phyloP scores from a whole-genome alignment of 257 asterid genomes.

The Primulina huaijiensis region DNA sequence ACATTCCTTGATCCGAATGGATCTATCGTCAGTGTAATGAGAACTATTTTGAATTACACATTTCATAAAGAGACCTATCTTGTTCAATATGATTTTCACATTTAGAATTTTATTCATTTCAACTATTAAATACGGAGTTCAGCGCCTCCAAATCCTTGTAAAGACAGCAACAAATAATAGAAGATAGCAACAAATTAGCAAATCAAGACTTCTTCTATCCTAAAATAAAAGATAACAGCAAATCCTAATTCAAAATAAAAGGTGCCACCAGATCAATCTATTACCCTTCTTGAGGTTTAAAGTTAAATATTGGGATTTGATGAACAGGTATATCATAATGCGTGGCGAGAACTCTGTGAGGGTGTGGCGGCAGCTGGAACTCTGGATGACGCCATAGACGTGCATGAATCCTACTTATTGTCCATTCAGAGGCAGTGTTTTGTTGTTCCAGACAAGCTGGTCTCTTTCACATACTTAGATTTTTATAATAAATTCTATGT shows the following conservation, averaged over 20 bases:
- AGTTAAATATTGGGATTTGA: neutral
- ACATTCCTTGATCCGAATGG: conserved; percentile 11
- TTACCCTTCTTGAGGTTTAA: neutral
- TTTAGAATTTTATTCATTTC: neutral
- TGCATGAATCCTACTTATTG: conserved; percentile 81
- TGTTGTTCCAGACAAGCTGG: conserved; percentile 97
- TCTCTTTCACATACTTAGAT: conserved; percentile 28
- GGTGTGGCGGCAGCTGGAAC: conserved; percentile 85
- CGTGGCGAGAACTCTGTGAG: conserved; percentile 96
- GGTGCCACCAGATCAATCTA: neutral
- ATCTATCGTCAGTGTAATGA: conserved; percentile 1
- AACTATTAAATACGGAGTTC: neutral
- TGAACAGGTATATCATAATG: conserved; percentile 88
- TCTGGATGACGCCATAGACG: conserved; percentile 91
- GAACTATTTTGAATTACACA: neutral
- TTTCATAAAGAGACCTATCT: neutral
- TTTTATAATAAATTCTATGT: conserved; percentile 8
- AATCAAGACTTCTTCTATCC: neutral
- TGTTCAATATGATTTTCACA: neutral
- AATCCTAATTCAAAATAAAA: neutral
- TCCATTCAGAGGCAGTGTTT: conserved; percentile 90
- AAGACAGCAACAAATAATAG: neutral
- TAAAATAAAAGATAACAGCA: conserved; percentile 2
- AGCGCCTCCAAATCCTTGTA: neutral
- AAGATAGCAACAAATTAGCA: too few species aligned